Evolutionary conservation across 192 early-diverging fungal species (phyloP).

Genomic region (Pecoramyces ruminantium): DNA sequence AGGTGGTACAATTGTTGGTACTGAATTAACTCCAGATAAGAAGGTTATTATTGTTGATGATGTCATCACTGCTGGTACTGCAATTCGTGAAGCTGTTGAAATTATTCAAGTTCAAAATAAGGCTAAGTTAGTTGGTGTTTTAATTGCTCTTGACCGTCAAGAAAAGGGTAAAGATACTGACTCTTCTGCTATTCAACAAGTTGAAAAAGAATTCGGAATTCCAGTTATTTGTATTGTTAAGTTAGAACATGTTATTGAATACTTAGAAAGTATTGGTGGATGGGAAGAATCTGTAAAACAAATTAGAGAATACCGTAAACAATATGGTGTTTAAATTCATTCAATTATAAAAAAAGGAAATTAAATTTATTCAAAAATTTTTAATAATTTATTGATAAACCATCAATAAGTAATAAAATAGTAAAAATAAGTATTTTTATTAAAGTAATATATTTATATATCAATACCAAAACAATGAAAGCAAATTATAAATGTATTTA

Average conservation of each 20-base stretch:
- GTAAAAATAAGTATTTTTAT: no score
- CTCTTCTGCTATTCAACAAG: constrained; percentile 78
- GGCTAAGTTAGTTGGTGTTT: constrained; percentile 61
- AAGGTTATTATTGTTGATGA: constrained; percentile 82
- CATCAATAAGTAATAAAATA: no score
- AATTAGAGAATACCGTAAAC: constrained; percentile 64
- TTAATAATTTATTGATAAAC: no score
- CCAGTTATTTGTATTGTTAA: constrained; percentile 75
- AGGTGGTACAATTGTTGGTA: constrained; percentile 87
- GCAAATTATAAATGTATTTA: no score
- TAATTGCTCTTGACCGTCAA: constrained; percentile 86
- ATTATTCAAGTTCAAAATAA: constrained; percentile 52
- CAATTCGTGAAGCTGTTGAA: constrained; percentile 78
- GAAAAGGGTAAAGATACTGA: constrained; percentile 57
- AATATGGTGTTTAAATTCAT: constrained; percentile 47
- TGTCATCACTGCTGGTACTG: constrained; percentile 97
- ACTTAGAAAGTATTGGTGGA: constrained; percentile 52
- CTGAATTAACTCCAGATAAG: constrained; percentile 43
- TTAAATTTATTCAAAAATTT: no score
- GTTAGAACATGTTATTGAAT: constrained; percentile 75
- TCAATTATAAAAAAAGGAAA: no score
- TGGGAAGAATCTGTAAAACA: constrained; percentile 38
- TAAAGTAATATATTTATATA: no score
- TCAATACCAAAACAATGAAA: no score
- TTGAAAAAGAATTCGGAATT: constrained; percentile 59